Evolutionary conservation across 2,329 filamentous ascomycete species (phyloP), one percentile per base, ranked within the genome.

Genomic region (Penicillium janthinellum): DNA sequence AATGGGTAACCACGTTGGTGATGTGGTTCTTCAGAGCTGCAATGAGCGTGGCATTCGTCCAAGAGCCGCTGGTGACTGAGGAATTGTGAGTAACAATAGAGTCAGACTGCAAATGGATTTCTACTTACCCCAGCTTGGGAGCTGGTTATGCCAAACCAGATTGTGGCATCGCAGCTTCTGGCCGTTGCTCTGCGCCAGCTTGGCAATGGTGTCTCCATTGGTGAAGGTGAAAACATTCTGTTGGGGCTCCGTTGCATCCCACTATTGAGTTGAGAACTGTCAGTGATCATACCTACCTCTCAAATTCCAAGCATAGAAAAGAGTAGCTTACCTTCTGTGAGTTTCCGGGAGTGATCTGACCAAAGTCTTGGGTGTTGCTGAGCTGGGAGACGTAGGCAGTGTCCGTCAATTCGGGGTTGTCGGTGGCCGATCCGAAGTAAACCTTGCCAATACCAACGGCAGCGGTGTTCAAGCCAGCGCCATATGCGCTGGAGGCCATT

Each of bases 331-430:
- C 75, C 70, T 86, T 85, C 71, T 86, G 83, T 2, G 82, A 81
- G 70, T 90, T 90, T 51, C 83, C 84, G 0, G 87, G 86, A 0
- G 87, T 88, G 28, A 88, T 79, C 71, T 87, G 83, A 35, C 87
- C 88, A 67, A 89, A 90, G 68, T 88, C 85, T 49, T 77, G 75
- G 7, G 82, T 81, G 72, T 90, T 84, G 68, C 79, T 80, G 44
- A 88, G 76, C 61, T 88, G 84, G 20, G 75, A 71, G 17, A 81
- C 75, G 72, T 90, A 90, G 31, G 79, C 67, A 12, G 74, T 69
- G 72, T 90, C 84, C 47, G 75, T 78, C 38, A 85, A 71, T 63
- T 84, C 82, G 15, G 75, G 70, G 42, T 82, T 83, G 70, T 89
- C 85, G 44, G 86, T 85, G 1, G 87, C 86, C 1, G 85, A 84